These are phyloP conservation scores for Geosmithia putterillii DNA, from an alignment of 2,329 filamentous ascomycete species.

Conservation along the genomic window DNA sequence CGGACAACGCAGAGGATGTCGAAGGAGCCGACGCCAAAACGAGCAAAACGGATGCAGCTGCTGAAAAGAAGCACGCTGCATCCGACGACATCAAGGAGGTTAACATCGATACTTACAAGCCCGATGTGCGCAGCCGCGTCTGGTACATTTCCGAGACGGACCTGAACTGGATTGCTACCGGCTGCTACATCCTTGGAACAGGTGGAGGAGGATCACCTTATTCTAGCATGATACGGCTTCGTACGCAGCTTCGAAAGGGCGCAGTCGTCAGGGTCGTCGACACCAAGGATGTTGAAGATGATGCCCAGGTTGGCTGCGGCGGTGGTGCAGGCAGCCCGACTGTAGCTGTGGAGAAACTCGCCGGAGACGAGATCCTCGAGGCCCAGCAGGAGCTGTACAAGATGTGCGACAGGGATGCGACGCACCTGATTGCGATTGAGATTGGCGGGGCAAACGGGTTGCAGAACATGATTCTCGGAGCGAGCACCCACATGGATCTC, in stretches of 20 bases:
- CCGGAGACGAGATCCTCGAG: constrained; percentile 41
- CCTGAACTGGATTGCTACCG: constrained; percentile 41
- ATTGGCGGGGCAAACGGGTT: constrained; percentile 57
- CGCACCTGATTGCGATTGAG: constrained; percentile 49
- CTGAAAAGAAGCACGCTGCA: constrained; percentile 7
- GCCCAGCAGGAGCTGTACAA: constrained; percentile 40
- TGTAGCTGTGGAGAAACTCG: constrained; percentile 47
- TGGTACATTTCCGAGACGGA: constrained; percentile 49
- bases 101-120: constrained; percentile 30
- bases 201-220: constrained; percentile 48
- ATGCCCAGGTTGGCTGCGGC: constrained; percentile 40
- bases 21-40: neutral
- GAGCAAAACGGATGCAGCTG: neutral
- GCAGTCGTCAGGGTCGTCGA: constrained; percentile 38
- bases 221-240: constrained; percentile 34
- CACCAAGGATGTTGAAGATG: constrained; percentile 33
- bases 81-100: constrained; percentile 9
- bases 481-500: constrained; percentile 35
- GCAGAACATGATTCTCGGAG: constrained; percentile 43
- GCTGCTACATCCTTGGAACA: constrained; percentile 49
- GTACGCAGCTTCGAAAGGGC: constrained; percentile 35
- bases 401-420: constrained; percentile 27
- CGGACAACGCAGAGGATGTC: neutral
- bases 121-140: constrained; percentile 32
- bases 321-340: constrained; percentile 48